phyloP scores from a whole-genome alignment of 495 filamentous ascomycete genomes.

The Aspergillus steynii region DNA sequence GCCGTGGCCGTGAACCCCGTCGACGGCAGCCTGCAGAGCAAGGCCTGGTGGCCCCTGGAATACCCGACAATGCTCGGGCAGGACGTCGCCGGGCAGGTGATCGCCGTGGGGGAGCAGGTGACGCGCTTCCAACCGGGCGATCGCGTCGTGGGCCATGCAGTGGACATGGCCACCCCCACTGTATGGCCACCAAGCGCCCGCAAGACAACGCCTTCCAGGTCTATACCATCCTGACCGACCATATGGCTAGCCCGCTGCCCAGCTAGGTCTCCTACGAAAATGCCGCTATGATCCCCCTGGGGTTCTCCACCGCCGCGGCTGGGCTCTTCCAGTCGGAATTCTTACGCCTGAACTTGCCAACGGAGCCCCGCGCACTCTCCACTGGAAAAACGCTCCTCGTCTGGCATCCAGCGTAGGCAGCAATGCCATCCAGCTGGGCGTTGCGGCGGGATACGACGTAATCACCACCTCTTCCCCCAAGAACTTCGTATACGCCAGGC shows the following conservation, averaged over 20 bases:
- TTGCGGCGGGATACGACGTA: conserved; percentile 58
- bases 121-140: conserved; percentile 30
- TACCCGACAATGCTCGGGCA: conserved; percentile 42
- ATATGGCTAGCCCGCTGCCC: conserved; percentile 15
- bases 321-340: conserved; percentile 51
- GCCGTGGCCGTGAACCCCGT: conserved; percentile 48
- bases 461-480: conserved; percentile 52
- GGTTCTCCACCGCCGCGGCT: conserved; percentile 50
- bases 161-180: conserved; percentile 6
- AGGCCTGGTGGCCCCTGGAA: conserved; percentile 8
- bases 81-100: conserved; percentile 37
- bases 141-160: conserved; percentile 23
- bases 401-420: conserved; percentile 60
- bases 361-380: conserved; percentile 17
- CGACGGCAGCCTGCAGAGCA: conserved; percentile 28
- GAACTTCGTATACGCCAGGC: conserved; percentile 54
- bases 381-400: conserved; percentile 49
- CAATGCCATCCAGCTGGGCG: conserved; percentile 62
- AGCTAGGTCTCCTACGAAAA: conserved; percentile 22
- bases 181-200: conserved; percentile 17
- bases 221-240: conserved; percentile 23
- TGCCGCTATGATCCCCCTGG: conserved; percentile 45
- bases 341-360: conserved; percentile 43
- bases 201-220: conserved; percentile 31
- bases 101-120: conserved; percentile 32